Percentiles rank a stretch among this genome's conserved stretches.
phyloP scores from a whole-genome alignment of 169 alveolate genomes.

The Plasmodium blacklocki region DNA sequence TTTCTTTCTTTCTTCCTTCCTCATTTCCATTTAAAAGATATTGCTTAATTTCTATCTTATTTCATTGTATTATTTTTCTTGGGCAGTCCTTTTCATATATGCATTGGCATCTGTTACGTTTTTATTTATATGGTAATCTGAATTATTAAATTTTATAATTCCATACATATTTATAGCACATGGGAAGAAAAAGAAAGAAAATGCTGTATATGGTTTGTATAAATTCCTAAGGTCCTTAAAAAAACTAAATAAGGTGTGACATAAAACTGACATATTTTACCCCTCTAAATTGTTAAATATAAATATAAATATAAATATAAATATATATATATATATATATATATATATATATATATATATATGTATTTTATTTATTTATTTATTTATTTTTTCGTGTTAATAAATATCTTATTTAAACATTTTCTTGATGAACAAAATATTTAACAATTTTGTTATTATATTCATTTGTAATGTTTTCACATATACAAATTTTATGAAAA shows the following conservation, averaged over 20 bases:
- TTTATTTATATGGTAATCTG: constrained; percentile 33
- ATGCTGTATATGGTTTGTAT: constrained; percentile 75
- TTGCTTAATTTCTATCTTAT: background rate
- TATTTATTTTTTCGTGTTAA: background rate
- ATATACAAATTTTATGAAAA: no score
- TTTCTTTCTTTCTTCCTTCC: constrained; percentile 3
- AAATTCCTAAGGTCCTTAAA: constrained; percentile 59
- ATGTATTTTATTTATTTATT: background rate
- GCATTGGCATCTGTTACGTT: constrained; percentile 27
- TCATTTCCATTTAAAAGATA: background rate
- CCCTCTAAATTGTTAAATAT: background rate
- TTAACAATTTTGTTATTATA: no score
- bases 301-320: background rate
- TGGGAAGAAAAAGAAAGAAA: constrained; percentile 72
- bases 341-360: constrained; percentile 9
- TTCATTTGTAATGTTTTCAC: no score
- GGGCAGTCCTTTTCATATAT: constrained; percentile 21
- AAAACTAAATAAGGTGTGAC: constrained; percentile 50
- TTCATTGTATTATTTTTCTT: background rate
- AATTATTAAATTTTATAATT: constrained; percentile 54
- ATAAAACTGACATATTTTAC: constrained; percentile 54
- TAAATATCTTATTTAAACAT: no score
- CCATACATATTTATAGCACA: constrained; percentile 74
- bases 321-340: background rate
- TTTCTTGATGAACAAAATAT: no score